Evolutionary conservation across 2,329 filamentous ascomycete species (phyloP), one percentile per base, ranked within the genome.

Genomic region (Ophiocordyceps sinensis): DNA sequence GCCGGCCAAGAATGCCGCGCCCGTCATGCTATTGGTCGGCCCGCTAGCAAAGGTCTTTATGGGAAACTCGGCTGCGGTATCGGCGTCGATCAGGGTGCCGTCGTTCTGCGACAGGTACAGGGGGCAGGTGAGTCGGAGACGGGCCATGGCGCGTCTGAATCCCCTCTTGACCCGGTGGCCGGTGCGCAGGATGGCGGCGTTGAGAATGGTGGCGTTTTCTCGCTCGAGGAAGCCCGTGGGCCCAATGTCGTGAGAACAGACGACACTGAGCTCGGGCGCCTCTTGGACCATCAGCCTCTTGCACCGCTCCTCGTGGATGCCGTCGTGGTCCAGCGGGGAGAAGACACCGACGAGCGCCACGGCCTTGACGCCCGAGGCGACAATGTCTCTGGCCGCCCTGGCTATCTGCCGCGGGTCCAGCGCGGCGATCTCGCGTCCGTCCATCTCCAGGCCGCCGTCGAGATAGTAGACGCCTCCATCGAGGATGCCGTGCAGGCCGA

Each of bases 161-260:
- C 65, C 63, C 7, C 52, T 53, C 46, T 68, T 71, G 5, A 68
- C 68, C 37, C 59, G 60, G 12, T 60, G 58, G 0, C 67, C 70
- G 28, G 68, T 67, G 5, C 59, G 53, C 13, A 72, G 55, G 38
- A 74, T 67, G 7, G 70, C 64, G 3, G 70, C 70, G 42, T 75
- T 75, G 38, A 75, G 58, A 17, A 74, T 71, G 2, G 68, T 67
- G 5, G 71, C 70, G 53, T 74, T 74, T 48, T 74, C 71, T 15
- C 71, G 45, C 45, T 64, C 61, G 11, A 69, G 45, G 1, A 69
- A 49, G 1, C 68, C 68, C 0, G 63, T 62, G 2, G 60, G 61
- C 1, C 63, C 66, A 15, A 70, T 63, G 21, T 62, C 54, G 30
- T 63, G 59, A 0, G 65, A 67, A 44, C 62, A 67, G 1, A 67